Base-by-base conservation (phyloP, 2,329 filamentous ascomycete genomes). In the Pseudonectria buxi region DNA sequence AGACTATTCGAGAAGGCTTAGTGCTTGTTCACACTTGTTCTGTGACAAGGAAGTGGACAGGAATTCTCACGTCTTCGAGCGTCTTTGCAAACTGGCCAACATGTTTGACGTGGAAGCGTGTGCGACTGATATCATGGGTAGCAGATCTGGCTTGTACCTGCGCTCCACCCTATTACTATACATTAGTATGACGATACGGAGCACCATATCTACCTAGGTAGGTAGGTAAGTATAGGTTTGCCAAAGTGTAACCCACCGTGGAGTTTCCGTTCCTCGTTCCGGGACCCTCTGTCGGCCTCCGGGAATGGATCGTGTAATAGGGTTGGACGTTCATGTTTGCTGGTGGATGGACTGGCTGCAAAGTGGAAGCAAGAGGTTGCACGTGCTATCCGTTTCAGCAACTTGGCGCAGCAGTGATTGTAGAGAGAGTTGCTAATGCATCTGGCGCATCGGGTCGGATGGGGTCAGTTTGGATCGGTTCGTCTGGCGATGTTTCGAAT, bases 71-170 rank as follows among this genome's bases (percentile, higher is more conserved):
- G 40, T 74, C 68, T 61, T 77, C 68, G 16, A 77, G 62, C 24
- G 66, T 68, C 48, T 67, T 63, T 14, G 72, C 72, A 48, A 76
- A 77, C 37, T 68, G 65, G 32, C 68, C 64, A 28, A 77, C 62
- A 39, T 75, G 65, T 54, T 75, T 76, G 33, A 77, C 65, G 53
- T 77, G 73, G 42, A 72, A 76, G 58, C 62, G 75, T 4, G 74
- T 71, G 28, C 73, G 70, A 48, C 72, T 74, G 30, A 68, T 72
- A 50, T 77, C 73, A 50, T 77, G 74, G 11, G 73, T 77, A 14
- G 72, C 58, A 28, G 59, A 61, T 45, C 57, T 58, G 13, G 54
- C 44, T 41, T 49, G 44, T 9, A 48, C 47, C 28, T 57, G 54
- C 18, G 43, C 45, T 36, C 40, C 41, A 28, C 39, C 44, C 9